Evolutionary conservation across 371 early-diverging fungal species (phyloP), one percentile per base, ranked within the genome.

Genomic region (Actinomucor elegans): DNA sequence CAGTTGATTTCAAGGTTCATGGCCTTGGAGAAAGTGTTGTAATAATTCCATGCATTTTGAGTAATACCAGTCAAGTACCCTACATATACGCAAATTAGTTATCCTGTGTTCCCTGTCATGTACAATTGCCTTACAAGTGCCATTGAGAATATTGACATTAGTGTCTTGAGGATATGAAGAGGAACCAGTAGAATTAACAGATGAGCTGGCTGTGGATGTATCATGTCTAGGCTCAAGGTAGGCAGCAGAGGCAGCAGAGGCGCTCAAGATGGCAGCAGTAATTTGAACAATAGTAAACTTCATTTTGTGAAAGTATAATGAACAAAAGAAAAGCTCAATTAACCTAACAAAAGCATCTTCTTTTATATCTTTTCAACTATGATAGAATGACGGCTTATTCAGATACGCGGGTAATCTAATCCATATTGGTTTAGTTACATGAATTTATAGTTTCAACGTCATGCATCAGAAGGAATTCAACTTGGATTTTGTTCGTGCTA

Each of bases 61-160:
- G 64, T 63, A 17, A 54, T 34, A 40, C 54, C 58, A n/a, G 57
- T 57, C 21, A 63, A 40, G 31, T 34, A 54, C 64, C 64, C 61
- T 61, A 33, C 17, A n/a, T n/a, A n/a, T n/a, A n/a, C n/a, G n/a
- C n/a, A n/a, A n/a, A n/a, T n/a, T n/a, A n/a, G n/a, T n/a, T n/a
- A n/a, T n/a, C n/a, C n/a, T n/a, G n/a, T n/a, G n/a, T n/a, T n/a
- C n/a, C n/a, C n/a, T n/a, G n/a, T n/a, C n/a, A n/a, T n/a, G n/a
- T n/a, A n/a, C n/a, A n/a, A n/a, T n/a, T n/a, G n/a, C n/a, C 60
- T 60, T 60, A 60, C 60, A 62, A 14, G 57, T 52, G 36, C 62
- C 62, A 28, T 57, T 52, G 15, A 52, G 49, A 10, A 21, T 21
- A 32, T 49, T 49, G 52, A 52, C 17, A 37, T 52, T 44, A 23